Evolutionary conservation across 2,329 filamentous ascomycete species (phyloP).

Genomic region (Zymoseptoria brevis): DNA sequence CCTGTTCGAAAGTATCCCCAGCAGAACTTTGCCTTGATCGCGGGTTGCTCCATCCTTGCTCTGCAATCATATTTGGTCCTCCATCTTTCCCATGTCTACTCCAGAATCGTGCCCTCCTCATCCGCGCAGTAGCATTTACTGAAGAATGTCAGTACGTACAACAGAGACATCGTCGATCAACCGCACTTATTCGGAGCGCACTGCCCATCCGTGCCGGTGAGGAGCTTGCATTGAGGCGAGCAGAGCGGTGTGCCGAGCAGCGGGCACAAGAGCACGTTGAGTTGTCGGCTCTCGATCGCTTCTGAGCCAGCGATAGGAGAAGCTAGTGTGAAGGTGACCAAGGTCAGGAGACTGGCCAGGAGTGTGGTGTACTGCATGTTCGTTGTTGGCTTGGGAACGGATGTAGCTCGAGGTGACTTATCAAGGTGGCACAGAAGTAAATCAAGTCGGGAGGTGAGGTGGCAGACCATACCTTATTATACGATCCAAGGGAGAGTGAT

Average conservation of each 20-base stretch:
- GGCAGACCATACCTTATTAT: not conserved
- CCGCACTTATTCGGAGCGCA: conserved; percentile 10
- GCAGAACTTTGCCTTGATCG: no score
- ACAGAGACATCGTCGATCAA: not conserved
- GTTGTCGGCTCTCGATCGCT: conserved; percentile 5
- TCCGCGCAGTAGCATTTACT: conserved; percentile 12
- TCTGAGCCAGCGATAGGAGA: not conserved
- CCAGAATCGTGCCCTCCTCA: conserved; percentile 6
- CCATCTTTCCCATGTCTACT: no score
- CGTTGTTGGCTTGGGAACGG: not conserved
- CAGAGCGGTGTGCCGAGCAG: conserved; percentile 7
- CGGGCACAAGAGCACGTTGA: conserved; percentile 10
- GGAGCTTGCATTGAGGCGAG: conserved; percentile 3
- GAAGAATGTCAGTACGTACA: not conserved
- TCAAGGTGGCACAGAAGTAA: not conserved
- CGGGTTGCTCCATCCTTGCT: no score
- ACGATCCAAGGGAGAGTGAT: not conserved
- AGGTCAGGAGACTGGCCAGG: conserved; percentile 3
- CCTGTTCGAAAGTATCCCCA: no score
- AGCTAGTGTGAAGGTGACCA: conserved; percentile 5
- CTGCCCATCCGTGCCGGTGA: conserved; percentile 7
- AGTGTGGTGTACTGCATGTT: conserved; percentile 5
- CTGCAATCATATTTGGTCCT: no score
- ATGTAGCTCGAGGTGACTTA: not conserved
- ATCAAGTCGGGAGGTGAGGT: not conserved